Base-by-base conservation (phyloP, 331 rosid species). In the Malus hybrid region DNA sequence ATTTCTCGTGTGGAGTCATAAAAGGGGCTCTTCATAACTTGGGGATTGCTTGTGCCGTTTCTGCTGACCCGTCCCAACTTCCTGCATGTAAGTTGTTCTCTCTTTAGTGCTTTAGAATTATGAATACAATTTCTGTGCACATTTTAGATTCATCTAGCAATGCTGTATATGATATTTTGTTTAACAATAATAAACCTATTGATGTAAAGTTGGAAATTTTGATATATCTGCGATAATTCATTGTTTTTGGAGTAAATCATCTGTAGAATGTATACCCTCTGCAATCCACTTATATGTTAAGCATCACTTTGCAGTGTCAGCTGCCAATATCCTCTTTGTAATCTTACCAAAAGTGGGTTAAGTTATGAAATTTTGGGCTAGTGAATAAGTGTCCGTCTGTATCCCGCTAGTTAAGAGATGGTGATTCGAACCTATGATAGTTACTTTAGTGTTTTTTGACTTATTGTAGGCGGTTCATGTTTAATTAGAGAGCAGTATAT, bases 1-100 rank as follows among this genome's bases (percentile, higher is more conserved):
- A 94, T 80, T 94, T 92, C 80, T 97, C 99, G 0, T 94, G 99
- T 5, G 99, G 99, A 78, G 88, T 94, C 82, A 94, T 94, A 67
- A 87, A 97, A 73, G 97, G 99, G 28, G 99, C 99, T 81, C 97
- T 94, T 69, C 88, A 96, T 74, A 94, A 94, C 84, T 85, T 94
- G 84, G 99, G 99, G 73, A 92, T 94, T 79, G 88, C 97, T 64
- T 94, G 99, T 76, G 95, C 99, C 15, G 99, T 94, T 75, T 86
- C 99, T 77, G 96, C 97, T 1, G 97, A 94, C 70, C 89, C 88
- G 63, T 90, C 99, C 56, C 88, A 78, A 66, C 93, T 92, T 56
- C 99, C 99, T 50, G 96, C 99, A 65, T 94, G 99, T 94, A 75
- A 71, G 97, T 83, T 26, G 68, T 65, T 79, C 13, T 12, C 52